Base-by-base conservation (phyloP, 139 green algal species). In the Closterium sp. region DNA sequence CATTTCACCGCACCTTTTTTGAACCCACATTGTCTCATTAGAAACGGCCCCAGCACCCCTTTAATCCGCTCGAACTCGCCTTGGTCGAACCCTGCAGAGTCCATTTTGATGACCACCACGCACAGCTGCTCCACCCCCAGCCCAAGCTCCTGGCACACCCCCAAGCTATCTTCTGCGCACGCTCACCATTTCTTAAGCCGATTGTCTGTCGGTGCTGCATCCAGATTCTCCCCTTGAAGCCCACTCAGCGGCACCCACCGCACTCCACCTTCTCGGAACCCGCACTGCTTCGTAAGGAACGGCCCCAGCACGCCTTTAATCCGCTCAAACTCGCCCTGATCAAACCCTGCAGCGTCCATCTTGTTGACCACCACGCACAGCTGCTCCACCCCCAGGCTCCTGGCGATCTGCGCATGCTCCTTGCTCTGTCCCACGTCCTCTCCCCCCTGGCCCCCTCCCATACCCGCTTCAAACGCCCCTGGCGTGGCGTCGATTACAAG, bases 291-390 rank as follows among this genome's bases (percentile, higher is more conserved):
- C 0, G 62, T 79, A 70, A 99, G 94, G 91, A 98, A 99, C 2
- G 97, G 96, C 88, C 94, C 94, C 90, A 99, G 93, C 85, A 93
- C 31, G 9, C 93, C 90, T 50, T 95, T 90, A 90, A 99, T 98
- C 34, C 95, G 38, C 7, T 97, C 94, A 94, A 98, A 99, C 17
- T 97, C 96, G 10, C 94, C 93, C 95, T 97, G 92, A 79, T 98
- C 96, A 96, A 99, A 98, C 73, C 98, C 95, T 21, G 99, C 86
- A 1, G 28, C 70, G 84, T 96, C 94, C 91, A 96, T 94, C 89
- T 99, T 99, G 96, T 99, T 99, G 90, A 99, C 95, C 22, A 98
- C 97, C 19, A 99, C 98, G 2, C 97, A 96, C 89, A 99, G 42
- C 92, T 98, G 96, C 92, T 98, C 96, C 9, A 99, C 95, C 22